phyloP scores from a whole-genome alignment of 2,329 filamentous ascomycete species.

The Fusarium haematococcum region DNA sequence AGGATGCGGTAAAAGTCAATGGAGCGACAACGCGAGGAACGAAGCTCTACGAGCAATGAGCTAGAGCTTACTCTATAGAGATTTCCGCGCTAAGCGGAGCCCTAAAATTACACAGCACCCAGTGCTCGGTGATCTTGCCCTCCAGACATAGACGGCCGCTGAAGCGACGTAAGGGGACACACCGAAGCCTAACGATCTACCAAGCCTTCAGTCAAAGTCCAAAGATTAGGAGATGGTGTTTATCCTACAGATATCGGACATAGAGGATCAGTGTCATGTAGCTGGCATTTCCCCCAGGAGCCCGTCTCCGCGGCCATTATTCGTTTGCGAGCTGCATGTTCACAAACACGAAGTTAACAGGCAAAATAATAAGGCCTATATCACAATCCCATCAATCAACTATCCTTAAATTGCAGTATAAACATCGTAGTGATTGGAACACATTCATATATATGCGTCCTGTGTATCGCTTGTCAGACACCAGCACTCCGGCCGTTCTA shows the following conservation, averaged over 20 bases:
- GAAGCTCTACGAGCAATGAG: not conserved
- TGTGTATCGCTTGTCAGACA: too few species aligned
- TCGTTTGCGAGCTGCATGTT: not conserved
- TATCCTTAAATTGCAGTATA: too few species aligned
- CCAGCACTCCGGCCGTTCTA: too few species aligned
- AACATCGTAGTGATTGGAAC: too few species aligned
- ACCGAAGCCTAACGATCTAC: not conserved
- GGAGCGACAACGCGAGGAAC: not conserved
- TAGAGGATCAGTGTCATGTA: not conserved
- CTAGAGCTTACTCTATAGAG: not conserved
- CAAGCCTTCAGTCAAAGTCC: not conserved
- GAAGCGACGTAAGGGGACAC: not conserved
- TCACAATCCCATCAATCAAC: too few species aligned
- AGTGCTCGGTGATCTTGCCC: not conserved
- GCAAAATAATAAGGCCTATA: not conserved
- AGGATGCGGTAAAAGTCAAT: not conserved
- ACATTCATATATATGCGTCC: too few species aligned
- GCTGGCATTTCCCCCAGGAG: not conserved
- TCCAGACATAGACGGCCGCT: not conserved
- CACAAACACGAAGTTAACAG: not conserved
- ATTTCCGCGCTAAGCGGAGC: fast-evolving
- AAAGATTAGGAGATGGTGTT: too few species aligned
- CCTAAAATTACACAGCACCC: too few species aligned
- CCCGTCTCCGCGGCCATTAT: not conserved
- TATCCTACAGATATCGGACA: too few species aligned